Conservation (phyloP, 805 yeast genomes). For the Kuraishia floccosa region DNA sequence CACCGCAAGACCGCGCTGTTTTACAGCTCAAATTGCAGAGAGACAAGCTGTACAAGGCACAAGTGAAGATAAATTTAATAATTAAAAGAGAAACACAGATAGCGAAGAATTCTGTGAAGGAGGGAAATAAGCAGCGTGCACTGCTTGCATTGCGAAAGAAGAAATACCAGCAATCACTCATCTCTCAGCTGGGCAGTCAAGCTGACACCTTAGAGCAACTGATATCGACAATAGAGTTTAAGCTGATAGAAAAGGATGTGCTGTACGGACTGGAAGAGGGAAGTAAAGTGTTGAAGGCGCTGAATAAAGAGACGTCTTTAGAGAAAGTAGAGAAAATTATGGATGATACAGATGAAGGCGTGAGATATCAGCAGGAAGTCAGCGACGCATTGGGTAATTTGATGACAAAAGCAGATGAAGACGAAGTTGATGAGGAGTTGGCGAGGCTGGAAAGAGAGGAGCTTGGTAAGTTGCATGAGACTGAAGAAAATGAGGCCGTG, state of each 20-base stretch:
- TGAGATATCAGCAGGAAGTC: constrained; percentile 67
- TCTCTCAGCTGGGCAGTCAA: constrained; percentile 66
- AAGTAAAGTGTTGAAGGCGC: constrained; percentile 57
- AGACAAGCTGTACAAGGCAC: constrained; percentile 72
- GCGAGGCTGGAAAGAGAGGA: constrained; percentile 36
- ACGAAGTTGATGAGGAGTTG: constrained; percentile 59
- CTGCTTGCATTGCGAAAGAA: constrained; percentile 61
- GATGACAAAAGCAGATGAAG: constrained; percentile 36
- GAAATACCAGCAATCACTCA: constrained; percentile 71
- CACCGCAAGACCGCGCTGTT: constrained; percentile 78
- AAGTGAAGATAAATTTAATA: constrained; percentile 41
- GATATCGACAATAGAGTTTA: constrained; percentile 76
- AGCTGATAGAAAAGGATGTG: constrained; percentile 79
- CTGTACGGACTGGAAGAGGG: constrained; percentile 74
- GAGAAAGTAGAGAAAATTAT: constrained; percentile 72
- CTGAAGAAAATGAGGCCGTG: too few species aligned
- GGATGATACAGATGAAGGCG: constrained; percentile 79
- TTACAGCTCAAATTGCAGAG: constrained; percentile 81
- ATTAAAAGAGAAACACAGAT: constrained; percentile 50
- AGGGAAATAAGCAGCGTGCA: constrained; percentile 49
- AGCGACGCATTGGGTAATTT: constrained; percentile 36
- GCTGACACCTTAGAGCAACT: constrained; percentile 69
- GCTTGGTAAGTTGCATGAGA: constrained; percentile 4
- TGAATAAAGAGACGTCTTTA: constrained; percentile 69
- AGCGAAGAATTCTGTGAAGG: constrained; percentile 43